Evolutionary conservation across 2,329 filamentous ascomycete species (phyloP).

Genomic region (Hypoxylon sp.): DNA sequence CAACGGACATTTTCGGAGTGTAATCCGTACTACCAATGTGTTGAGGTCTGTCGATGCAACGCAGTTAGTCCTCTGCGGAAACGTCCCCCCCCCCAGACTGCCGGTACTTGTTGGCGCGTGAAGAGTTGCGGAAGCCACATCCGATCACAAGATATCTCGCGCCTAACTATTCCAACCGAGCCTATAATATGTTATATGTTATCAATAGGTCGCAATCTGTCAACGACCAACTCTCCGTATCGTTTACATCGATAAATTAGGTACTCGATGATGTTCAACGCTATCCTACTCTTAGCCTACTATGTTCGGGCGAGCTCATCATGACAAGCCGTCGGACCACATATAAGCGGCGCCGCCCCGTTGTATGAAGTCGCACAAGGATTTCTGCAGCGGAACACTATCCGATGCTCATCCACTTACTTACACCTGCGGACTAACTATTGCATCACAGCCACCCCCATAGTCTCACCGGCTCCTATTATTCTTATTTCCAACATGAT

Average conservation of each 20-base stretch:
- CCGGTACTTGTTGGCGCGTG: neutral
- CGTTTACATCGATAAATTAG: neutral
- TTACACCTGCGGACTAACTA: neutral
- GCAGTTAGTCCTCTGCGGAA: neutral
- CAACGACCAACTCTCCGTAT: neutral
- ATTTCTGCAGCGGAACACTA: conserved; percentile 25
- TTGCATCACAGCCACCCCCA: neutral
- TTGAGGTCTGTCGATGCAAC: neutral
- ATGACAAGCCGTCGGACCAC: neutral
- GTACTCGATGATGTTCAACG: neutral
- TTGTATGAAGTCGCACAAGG: conserved; percentile 20
- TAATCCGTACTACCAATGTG: neutral
- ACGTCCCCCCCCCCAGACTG: neutral
- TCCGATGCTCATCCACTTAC: neutral
- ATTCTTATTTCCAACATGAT: neutral
- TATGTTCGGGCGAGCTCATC: too few relatives aligned
- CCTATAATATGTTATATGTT: neutral
- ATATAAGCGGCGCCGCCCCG: conserved; percentile 18
- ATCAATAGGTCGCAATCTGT: neutral
- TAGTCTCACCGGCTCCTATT: neutral
- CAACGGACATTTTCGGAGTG: conserved; percentile 1
- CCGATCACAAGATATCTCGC: conserved; percentile 10
- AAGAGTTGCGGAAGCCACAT: conserved; percentile 10
- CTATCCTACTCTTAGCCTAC: neutral
- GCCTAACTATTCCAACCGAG: neutral